Evolutionary conservation across 768 basidiomycete genomes (phyloP).

Genomic region (Lactarius indigo): DNA sequence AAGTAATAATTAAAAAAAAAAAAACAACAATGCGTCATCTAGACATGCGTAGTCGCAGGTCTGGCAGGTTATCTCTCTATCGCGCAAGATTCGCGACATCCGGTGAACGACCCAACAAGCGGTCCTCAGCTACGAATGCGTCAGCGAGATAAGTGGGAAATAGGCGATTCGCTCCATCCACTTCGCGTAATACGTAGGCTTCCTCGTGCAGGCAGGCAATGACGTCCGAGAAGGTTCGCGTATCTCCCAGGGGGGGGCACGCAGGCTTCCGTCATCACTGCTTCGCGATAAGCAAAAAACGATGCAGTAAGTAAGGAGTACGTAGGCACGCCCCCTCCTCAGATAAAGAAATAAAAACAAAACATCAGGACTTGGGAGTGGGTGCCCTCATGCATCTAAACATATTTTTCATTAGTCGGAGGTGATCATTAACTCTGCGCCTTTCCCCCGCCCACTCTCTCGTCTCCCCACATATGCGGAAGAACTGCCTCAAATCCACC

Average conservation of each 20-base stretch:
- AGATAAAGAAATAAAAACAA: not conserved
- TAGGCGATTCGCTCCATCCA: slow-evolving; percentile 10
- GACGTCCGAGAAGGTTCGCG: slow-evolving; percentile 13
- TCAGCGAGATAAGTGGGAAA: slow-evolving; percentile 11
- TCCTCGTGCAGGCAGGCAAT: not conserved
- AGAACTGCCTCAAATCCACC: not conserved
- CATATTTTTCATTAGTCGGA: not conserved
- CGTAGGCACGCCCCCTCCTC: not conserved
- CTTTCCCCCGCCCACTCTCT: not conserved
- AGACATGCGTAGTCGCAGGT: not conserved
- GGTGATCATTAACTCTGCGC: not conserved
- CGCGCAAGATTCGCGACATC: slow-evolving; percentile 6
- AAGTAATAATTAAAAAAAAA: not conserved
- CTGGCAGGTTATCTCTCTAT: not conserved
- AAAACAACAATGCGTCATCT: not conserved
- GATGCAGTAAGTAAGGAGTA: not conserved
- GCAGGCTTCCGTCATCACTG: slow-evolving; percentile 3
- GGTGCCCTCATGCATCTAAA: slow-evolving; percentile 3
- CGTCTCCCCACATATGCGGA: not conserved
- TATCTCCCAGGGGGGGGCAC: slow-evolving; percentile 6
- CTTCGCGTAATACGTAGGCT: slow-evolving; percentile 13
- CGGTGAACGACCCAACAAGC: not conserved
- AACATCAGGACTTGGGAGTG: not conserved
- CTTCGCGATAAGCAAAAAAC: slow-evolving; percentile 21
- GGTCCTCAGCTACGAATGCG: not conserved